These are phyloP conservation scores for Saturnispora hagleri DNA, from an alignment of 805 yeast species.

Conservation along the genomic window DNA sequence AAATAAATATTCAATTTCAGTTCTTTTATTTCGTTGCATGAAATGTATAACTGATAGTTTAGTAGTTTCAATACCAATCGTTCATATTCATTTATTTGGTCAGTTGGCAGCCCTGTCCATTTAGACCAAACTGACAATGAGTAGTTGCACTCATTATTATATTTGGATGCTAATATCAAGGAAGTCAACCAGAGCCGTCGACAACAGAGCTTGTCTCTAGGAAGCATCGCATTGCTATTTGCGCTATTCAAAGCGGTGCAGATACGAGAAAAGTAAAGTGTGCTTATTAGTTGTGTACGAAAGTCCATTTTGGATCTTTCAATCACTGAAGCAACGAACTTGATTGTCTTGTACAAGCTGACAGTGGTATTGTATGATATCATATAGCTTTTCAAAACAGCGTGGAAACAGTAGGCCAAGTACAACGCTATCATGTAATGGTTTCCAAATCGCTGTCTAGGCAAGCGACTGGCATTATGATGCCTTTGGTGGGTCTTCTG, in stretches of 20 bases:
- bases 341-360: constrained; percentile 1
- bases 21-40: neutral
- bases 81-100: constrained; percentile 44
- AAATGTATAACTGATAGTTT: constrained; percentile 40
- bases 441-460: neutral
- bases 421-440: neutral
- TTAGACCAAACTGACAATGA: constrained; percentile 64
- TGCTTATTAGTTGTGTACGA: neutral
- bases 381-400: neutral
- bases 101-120: constrained; percentile 53
- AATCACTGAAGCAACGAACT: constrained; percentile 4
- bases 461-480: neutral
- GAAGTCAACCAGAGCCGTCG: constrained; percentile 57
- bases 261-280: neutral
- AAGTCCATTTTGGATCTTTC: constrained; percentile 2
- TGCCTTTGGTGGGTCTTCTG: neutral
- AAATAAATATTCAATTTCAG: neutral
- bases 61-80: constrained; percentile 41
- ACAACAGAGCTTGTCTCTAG: constrained; percentile 30
- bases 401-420: neutral
- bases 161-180: constrained; percentile 64
- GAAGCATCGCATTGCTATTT: neutral
- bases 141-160: constrained; percentile 63
- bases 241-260: neutral
- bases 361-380: neutral